Evolutionary conservation across 225 moss, liverwort and hornwort genomes (phyloP).

Genomic region (Climacium dendroides): DNA sequence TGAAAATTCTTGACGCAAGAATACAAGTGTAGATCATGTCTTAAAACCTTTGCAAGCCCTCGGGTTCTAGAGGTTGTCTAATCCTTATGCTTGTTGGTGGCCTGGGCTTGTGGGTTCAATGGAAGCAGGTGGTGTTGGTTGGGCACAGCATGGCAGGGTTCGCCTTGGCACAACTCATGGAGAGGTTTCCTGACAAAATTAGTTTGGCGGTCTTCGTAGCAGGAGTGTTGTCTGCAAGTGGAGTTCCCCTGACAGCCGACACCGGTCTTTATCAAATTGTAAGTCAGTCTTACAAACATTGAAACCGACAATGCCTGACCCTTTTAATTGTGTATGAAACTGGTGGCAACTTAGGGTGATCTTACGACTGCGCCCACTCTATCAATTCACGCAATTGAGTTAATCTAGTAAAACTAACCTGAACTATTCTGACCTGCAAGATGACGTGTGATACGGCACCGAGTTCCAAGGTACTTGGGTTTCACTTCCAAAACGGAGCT

Average conservation of each 20-base stretch:
- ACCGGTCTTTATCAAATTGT: not conserved
- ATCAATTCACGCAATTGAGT: not conserved
- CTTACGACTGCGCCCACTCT: too few species aligned
- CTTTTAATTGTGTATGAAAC: not conserved
- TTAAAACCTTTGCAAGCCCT: not conserved
- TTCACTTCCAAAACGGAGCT: not conserved
- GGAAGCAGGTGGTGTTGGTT: constrained; percentile 7
- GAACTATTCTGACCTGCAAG: not conserved
- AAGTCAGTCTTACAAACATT: not conserved
- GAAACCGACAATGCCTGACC: not conserved
- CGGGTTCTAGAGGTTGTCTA: not conserved
- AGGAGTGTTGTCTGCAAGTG: constrained; percentile 4
- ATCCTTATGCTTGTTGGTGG: not conserved
- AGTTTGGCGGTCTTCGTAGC: constrained; percentile 21
- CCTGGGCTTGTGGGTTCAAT: not conserved
- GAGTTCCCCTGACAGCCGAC: not conserved
- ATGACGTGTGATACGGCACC: not conserved
- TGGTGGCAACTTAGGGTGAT: not conserved
- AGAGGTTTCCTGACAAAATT: constrained; percentile 26
- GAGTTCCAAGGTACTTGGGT: not conserved
- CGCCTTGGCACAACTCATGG: constrained; percentile 13
- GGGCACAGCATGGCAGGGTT: constrained; percentile 51
- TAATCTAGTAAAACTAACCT: not conserved
- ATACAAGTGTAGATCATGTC: not conserved
- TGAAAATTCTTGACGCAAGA: not conserved